phyloP scores from a whole-genome alignment of 345 rosid genomes.

The Citrus sp. region DNA sequence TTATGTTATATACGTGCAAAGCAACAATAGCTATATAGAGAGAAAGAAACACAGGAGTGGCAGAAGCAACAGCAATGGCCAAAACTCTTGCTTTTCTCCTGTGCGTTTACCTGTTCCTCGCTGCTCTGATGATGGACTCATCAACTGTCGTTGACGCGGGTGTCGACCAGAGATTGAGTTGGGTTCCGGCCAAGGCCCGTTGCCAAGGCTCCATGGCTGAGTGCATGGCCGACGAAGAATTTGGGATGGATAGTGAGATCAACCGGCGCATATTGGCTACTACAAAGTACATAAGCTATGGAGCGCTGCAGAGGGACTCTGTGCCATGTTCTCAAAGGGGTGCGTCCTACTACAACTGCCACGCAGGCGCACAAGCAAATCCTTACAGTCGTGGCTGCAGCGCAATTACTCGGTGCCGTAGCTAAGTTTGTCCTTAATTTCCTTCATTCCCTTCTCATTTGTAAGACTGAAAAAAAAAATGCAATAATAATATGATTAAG shows the following conservation, averaged over 20 bases:
- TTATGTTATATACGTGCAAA: not conserved
- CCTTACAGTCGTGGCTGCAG: slow-evolving; percentile 81
- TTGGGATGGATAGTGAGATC: slow-evolving; percentile 59
- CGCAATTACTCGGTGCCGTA: slow-evolving; percentile 65
- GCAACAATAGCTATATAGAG: not conserved
- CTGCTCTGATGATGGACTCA: slow-evolving; percentile 25
- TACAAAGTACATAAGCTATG: slow-evolving; percentile 65
- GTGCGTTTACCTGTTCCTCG: slow-evolving; percentile 16
- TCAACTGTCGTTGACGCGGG: slow-evolving; percentile 16
- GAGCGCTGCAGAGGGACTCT: slow-evolving; percentile 57
- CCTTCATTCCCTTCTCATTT: slow-evolving; percentile 4
- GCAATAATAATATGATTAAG: not conserved
- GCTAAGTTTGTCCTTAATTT: slow-evolving; percentile 26
- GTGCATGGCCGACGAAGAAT: slow-evolving; percentile 48
- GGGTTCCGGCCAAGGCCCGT: slow-evolving; percentile 29
- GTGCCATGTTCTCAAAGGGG: slow-evolving; percentile 84
- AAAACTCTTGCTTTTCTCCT: slow-evolving; percentile 25
- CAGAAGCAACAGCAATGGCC: slow-evolving; percentile 32
- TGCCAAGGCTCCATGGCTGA: slow-evolving; percentile 61
- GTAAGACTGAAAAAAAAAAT: not conserved
- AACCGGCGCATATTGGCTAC: slow-evolving; percentile 65
- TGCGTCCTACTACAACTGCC: slow-evolving; percentile 83
- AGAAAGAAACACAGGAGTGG: not conserved
- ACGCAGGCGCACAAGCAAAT: slow-evolving; percentile 68
- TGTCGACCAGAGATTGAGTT: slow-evolving; percentile 31